Conservation (phyloP, 202 grass and related monocot species). For the Cymbopogon flexuosus region DNA sequence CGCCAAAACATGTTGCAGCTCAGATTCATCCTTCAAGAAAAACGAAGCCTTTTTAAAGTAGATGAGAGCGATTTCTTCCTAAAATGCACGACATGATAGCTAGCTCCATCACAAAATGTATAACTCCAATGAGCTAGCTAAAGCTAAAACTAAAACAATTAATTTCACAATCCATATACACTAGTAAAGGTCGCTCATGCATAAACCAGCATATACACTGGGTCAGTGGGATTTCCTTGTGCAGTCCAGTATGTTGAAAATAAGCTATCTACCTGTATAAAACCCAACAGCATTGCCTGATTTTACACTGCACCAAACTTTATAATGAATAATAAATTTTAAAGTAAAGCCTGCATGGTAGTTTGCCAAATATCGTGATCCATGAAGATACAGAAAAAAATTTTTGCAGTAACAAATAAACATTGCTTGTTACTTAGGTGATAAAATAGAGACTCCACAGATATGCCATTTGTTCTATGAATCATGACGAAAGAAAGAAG, state of each 20-base stretch:
- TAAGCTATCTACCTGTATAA: neutral
- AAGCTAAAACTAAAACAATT: constrained; percentile 18
- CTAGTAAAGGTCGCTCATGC: neutral
- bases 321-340: constrained; percentile 25
- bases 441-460: neutral
- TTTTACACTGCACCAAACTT: constrained; percentile 16
- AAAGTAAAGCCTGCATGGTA: neutral
- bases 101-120: neutral
- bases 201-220: constrained; percentile 1
- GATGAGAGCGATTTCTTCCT: neutral
- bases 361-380: neutral
- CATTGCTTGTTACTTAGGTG: neutral
- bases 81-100: neutral
- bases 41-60: neutral
- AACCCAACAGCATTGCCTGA: constrained; percentile 22
- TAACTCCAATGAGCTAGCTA: neutral
- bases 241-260: constrained; percentile 9
- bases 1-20: neutral
- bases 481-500: constrained; percentile 21
- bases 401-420: neutral
- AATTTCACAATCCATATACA: neutral
- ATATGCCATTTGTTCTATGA: neutral
- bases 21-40: constrained; percentile 6
- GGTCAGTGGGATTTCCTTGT: neutral
- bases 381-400: neutral